These are phyloP conservation scores for Exophiala phaeomuriformis DNA, from an alignment of 2,329 filamentous ascomycete species.

Conservation along the genomic window DNA sequence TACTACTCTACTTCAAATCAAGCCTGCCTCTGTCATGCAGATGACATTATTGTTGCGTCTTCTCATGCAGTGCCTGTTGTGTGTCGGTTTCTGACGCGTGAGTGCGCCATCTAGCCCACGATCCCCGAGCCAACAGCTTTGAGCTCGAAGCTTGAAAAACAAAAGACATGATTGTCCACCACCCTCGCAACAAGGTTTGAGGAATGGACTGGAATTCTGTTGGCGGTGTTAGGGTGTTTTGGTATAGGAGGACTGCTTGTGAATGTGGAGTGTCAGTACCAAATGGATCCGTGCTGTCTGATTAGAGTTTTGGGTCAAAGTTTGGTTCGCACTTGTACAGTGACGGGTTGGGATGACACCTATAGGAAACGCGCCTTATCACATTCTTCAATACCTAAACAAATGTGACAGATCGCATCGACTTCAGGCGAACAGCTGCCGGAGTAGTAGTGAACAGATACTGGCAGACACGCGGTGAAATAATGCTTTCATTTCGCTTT, in stretches of 20 bases:
- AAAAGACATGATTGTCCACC: neutral
- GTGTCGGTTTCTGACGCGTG: neutral
- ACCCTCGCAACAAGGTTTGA: neutral
- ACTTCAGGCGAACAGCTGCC: too few relatives aligned
- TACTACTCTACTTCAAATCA: neutral
- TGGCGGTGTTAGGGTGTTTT: too few relatives aligned
- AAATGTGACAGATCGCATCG: too few relatives aligned
- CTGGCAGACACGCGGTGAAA: neutral
- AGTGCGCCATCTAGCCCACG: neutral
- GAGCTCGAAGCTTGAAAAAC: conserved; percentile 9
- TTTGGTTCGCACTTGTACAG: neutral
- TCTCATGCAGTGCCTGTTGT: too few relatives aligned
- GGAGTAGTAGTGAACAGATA: too few relatives aligned
- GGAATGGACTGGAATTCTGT: neutral
- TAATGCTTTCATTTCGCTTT: neutral
- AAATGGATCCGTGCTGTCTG: neutral
- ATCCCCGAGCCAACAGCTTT: conserved; percentile 9
- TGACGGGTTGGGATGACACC: neutral
- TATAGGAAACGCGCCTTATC: neutral
- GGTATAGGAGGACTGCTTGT: too few relatives aligned
- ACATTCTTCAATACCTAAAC: too few relatives aligned
- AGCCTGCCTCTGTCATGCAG: too few relatives aligned
- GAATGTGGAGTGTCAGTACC: too few relatives aligned
- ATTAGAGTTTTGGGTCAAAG: neutral
- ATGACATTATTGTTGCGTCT: too few relatives aligned